Conservation (phyloP, 2,329 filamentous ascomycete species). For the Acephala macrosclerotiorum region DNA sequence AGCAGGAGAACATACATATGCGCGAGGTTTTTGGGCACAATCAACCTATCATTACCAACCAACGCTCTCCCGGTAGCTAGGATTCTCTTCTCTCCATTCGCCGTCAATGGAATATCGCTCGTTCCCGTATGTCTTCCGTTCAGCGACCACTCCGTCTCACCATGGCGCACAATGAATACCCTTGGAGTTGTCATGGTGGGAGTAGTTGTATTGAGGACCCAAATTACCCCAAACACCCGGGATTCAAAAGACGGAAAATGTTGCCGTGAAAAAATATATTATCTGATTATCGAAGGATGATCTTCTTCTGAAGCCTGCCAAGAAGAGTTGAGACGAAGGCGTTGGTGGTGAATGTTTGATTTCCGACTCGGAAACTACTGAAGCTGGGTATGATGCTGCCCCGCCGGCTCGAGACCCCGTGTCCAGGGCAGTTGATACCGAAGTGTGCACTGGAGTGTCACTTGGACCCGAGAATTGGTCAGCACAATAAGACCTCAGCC, state of each 20-base stretch:
- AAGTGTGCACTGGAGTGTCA: neutral
- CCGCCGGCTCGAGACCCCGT: neutral
- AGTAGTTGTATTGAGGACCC: neutral
- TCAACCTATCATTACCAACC: slow-evolving; percentile 83
- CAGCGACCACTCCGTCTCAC: slow-evolving; percentile 95
- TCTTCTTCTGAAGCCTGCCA: neutral
- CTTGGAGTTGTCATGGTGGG: slow-evolving; percentile 61
- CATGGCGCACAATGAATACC: slow-evolving; percentile 86
- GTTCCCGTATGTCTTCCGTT: slow-evolving; percentile 84
- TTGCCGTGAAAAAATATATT: neutral
- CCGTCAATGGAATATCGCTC: slow-evolving; percentile 86
- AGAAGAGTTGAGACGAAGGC: neutral
- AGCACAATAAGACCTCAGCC: slow-evolving; percentile 15
- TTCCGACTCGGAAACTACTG: neutral
- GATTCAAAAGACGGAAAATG: slow-evolving; percentile 1
- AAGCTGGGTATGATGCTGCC: slow-evolving; percentile 5
- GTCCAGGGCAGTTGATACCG: neutral
- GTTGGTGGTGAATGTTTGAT: neutral
- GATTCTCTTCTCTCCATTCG: slow-evolving; percentile 80
- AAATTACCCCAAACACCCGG: neutral
- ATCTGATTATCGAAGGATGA: neutral
- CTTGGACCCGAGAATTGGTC: neutral
- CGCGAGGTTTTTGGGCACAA: slow-evolving; percentile 80
- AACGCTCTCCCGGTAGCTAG: slow-evolving; percentile 81
- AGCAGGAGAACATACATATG: slow-evolving; percentile 70